A percentile compares a stretch with the other conserved stretches of the same genome.
phyloP scores from a whole-genome alignment of 169 alveolate genomes.

The Plasmodium gonderi region DNA sequence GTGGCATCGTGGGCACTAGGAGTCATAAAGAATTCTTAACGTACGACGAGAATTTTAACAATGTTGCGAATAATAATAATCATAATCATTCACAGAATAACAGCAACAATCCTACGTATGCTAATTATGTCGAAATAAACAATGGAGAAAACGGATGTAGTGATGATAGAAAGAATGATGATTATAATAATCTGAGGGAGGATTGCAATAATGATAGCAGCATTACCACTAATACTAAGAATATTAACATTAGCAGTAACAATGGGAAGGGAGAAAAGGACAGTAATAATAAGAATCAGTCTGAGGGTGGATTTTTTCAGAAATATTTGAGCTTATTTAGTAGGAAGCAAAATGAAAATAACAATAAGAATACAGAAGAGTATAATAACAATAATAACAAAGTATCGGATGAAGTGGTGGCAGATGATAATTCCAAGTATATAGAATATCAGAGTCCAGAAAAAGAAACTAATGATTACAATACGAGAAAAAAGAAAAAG shows the following conservation, averaged over 20 bases:
- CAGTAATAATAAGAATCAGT: background rate
- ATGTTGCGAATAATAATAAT: background rate
- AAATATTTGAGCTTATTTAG: background rate
- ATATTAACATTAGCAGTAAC: background rate
- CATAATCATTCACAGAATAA: no score
- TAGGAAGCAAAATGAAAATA: background rate
- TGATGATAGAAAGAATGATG: background rate
- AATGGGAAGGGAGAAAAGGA: background rate
- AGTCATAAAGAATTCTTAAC: background rate
- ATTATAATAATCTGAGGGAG: background rate
- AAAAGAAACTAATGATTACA: constrained; percentile 42
- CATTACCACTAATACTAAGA: background rate
- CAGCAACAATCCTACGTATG: no score
- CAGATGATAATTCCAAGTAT: background rate
- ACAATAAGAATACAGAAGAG: background rate
- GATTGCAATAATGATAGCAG: background rate
- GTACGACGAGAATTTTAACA: background rate
- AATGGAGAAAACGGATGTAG: background rate
- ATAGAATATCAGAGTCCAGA: constrained; percentile 6
- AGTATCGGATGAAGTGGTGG: background rate
- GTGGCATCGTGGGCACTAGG: background rate
- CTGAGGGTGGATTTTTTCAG: background rate
- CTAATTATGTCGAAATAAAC: no score
- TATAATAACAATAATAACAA: background rate
- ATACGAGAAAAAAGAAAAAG: constrained; percentile 43